phyloP scores from a whole-genome alignment of 352 stramenopile genomes.

The Phytophthora nicotianae region DNA sequence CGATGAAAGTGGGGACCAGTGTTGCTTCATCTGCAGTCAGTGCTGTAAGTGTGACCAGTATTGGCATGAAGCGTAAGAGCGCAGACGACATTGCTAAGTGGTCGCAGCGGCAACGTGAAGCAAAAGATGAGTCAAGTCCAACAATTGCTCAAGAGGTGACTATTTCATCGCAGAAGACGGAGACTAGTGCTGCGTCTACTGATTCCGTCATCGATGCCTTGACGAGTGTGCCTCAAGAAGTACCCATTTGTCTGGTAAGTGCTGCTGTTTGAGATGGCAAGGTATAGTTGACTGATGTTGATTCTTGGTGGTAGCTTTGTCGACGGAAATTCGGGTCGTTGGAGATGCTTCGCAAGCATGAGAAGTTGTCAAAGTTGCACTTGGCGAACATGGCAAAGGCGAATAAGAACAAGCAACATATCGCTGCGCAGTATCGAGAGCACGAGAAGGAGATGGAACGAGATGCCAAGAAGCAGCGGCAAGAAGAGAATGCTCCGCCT shows the following conservation, averaged over 20 bases:
- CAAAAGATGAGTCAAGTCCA: slow-evolving; percentile 14
- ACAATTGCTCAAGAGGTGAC: slow-evolving; percentile 7
- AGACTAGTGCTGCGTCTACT: background rate
- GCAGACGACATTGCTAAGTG: slow-evolving; percentile 85
- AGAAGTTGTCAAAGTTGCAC: slow-evolving; percentile 78
- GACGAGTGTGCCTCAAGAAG: slow-evolving; percentile 56
- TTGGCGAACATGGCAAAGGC: slow-evolving; percentile 78
- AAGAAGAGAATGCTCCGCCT: slow-evolving; percentile 18
- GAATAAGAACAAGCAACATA: slow-evolving; percentile 69
- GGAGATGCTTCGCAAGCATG: slow-evolving; percentile 78
- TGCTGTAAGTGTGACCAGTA: slow-evolving; percentile 19
- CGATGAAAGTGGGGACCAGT: slow-evolving; percentile 2
- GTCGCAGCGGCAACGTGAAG: slow-evolving; percentile 61
- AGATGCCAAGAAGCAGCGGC: slow-evolving; percentile 39
- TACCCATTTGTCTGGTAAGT: slow-evolving; percentile 82
- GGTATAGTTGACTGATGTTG: background rate
- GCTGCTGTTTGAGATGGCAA: background rate
- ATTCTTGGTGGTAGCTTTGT: slow-evolving; percentile 55
- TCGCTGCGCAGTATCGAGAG: slow-evolving; percentile 64
- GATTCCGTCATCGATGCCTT: slow-evolving; percentile 42
- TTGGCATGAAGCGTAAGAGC: slow-evolving; percentile 73
- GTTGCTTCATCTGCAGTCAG: slow-evolving; percentile 4
- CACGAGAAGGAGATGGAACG: slow-evolving; percentile 55
- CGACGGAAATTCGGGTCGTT: slow-evolving; percentile 81
- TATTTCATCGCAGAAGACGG: background rate